Evolutionary conservation across 371 early-diverging fungal genomes (phyloP), one percentile per base, ranked within the genome.

Genomic region (Mortierella sp.): DNA sequence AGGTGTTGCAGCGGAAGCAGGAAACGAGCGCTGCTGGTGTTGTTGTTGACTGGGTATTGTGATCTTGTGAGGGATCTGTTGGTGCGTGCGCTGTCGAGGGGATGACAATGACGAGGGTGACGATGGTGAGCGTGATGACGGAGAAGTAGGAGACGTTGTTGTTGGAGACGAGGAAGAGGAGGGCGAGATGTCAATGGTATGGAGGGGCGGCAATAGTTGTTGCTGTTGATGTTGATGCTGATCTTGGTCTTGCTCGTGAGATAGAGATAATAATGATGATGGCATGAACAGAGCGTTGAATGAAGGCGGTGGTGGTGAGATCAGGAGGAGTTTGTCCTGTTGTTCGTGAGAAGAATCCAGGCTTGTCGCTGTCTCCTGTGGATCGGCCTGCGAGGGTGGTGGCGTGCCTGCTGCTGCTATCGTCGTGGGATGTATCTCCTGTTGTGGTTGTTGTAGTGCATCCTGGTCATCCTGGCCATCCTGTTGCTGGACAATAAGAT

Each of bases 51-150:
- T 68, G 24, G 68, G 68, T 68, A 68, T 42, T 24, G 68, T 68
- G 68, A 68, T 68, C 68, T 68, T 68, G 44, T 68, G 42, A 68
- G 68, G 68, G 42, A 42, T 24, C 42, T 68, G 68, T 21, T 38
- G 68, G 21, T 68, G 68, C 9, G 38, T 38, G 68, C 10, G 42
- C 10, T 68, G 68, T 10, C 44, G 34, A 21, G 34, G 65, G 0
- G 38, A 42, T 21, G 68, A 68, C 0, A 24, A 42, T 1, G 68
- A 68, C 7, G 68, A 68, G 0, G 44, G 21, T 1, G 68, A 68
- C 7, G 68, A 68, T 0, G 44, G 21, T 16, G 65, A 63, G 16
- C 16, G 31, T 31, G 65, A 19, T 34, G 65, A 34, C 1, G 65
- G 42, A 19, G n/a, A 42, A 9, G 68, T 38, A 42, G 68, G 68